Evolutionary conservation across 2,329 filamentous ascomycete genomes (phyloP).

Genomic region (Alternaria gaisen): DNA sequence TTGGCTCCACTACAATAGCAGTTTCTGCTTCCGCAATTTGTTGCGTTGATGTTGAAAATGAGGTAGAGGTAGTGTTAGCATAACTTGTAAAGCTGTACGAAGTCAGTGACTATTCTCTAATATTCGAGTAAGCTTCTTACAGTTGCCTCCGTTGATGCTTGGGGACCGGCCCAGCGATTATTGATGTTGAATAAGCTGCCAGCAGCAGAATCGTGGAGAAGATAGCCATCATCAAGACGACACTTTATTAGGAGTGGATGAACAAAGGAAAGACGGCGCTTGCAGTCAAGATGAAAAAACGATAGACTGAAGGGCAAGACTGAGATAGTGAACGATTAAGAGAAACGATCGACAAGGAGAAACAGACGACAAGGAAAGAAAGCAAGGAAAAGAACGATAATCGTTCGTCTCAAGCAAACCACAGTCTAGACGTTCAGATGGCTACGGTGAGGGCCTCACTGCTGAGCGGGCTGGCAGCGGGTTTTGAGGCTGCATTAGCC

Average conservation of each 20-base stretch:
- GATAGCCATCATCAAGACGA: slow-evolving; percentile 38
- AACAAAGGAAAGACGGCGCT: slow-evolving; percentile 22
- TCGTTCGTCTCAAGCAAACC: slow-evolving; percentile 37
- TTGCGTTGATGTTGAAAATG: slow-evolving; percentile 16
- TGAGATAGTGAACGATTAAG: slow-evolving; percentile 37
- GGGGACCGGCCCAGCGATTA: slow-evolving; percentile 48
- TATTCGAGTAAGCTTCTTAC: slow-evolving; percentile 29
- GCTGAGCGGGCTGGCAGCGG: slow-evolving; percentile 33
- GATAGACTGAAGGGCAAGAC: slow-evolving; percentile 31
- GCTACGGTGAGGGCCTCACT: slow-evolving; percentile 34
- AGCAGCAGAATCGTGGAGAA: slow-evolving; percentile 45
- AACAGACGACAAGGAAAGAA: slow-evolving; percentile 33
- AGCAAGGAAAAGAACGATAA: slow-evolving; percentile 29
- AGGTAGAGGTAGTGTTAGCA: slow-evolving; percentile 29
- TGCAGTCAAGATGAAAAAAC: slow-evolving; percentile 6
- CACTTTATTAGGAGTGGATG: slow-evolving; percentile 23
- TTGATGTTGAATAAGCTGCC: slow-evolving; percentile 44
- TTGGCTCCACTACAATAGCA: slow-evolving; percentile 45
- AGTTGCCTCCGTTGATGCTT: slow-evolving; percentile 35
- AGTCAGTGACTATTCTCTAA: slow-evolving; percentile 18
- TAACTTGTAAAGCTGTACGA: slow-evolving; percentile 37
- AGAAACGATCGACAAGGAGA: slow-evolving; percentile 44
- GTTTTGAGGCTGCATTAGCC: slow-evolving; percentile 53
- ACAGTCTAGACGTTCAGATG: slow-evolving; percentile 38
- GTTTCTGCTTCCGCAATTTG: slow-evolving; percentile 39